Evolutionary conservation across 2,329 filamentous ascomycete species (phyloP).

Genomic region (Rhynchosporium secalis): DNA sequence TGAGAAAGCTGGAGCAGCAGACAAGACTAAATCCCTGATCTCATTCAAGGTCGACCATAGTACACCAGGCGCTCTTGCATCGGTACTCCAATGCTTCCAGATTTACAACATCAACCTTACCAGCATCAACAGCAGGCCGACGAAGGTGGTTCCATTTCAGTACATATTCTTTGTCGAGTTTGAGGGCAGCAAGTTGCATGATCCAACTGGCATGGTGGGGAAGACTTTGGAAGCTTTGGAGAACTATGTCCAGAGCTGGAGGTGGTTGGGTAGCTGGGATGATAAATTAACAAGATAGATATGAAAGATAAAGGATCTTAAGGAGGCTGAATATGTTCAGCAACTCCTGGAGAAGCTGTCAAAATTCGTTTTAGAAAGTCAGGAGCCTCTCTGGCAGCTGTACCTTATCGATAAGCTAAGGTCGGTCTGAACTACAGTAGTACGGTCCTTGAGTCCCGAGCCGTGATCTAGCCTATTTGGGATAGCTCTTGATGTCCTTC

Average conservation of each 20-base stretch:
- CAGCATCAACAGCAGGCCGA: conserved; percentile 85
- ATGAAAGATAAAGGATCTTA: conserved; percentile 4
- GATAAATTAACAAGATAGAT: conserved; percentile 22
- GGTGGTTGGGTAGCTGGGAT: conserved; percentile 71
- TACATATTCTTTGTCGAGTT: conserved; percentile 97
- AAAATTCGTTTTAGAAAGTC: neutral
- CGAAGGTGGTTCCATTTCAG: conserved; percentile 73
- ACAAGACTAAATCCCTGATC: conserved; percentile 67
- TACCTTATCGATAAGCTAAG: conserved; percentile 30
- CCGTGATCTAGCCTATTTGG: too few species aligned
- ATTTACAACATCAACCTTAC: conserved; percentile 76
- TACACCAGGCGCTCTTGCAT: conserved; percentile 77
- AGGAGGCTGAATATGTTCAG: neutral
- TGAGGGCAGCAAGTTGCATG: conserved; percentile 58
- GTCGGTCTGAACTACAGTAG: neutral
- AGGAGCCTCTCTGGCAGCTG: neutral
- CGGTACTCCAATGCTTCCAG: conserved; percentile 78
- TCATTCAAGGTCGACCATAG: conserved; percentile 81
- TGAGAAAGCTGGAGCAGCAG: conserved; percentile 22
- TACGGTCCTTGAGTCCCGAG: neutral
- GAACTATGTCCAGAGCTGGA: conserved; percentile 58
- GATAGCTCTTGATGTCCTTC: too few species aligned
- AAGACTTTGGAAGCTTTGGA: conserved; percentile 59
- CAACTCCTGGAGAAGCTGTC: neutral
- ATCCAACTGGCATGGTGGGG: conserved; percentile 58